A percentile compares a stretch with the other conserved stretches of the same genome.
These are phyloP conservation scores for Talaromyces stipitatus DNA, from an alignment of 495 filamentous ascomycete genomes.

Conservation along the genomic window DNA sequence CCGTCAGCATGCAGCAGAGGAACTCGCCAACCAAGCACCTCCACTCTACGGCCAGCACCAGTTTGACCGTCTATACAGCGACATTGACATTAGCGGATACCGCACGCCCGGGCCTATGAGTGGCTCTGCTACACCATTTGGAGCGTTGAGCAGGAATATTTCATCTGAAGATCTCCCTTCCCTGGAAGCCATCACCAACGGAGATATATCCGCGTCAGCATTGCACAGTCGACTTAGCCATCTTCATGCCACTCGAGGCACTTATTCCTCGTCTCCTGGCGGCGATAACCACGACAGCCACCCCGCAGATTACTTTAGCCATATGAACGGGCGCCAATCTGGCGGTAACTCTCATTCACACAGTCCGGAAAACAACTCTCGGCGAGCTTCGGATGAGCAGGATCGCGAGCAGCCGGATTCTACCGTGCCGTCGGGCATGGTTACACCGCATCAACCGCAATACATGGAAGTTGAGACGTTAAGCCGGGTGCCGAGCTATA, in stretches of 20 bases:
- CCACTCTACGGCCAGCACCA: slow-evolving; percentile 82
- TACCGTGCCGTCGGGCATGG: slow-evolving; percentile 37
- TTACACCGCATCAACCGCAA: slow-evolving; percentile 57
- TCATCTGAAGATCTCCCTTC: slow-evolving; percentile 73
- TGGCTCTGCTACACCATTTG: slow-evolving; percentile 68
- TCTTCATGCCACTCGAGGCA: slow-evolving; percentile 33
- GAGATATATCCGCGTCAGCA: slow-evolving; percentile 43
- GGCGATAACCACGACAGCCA: slow-evolving; percentile 5
- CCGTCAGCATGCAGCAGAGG: slow-evolving; percentile 24
- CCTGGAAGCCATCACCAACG: slow-evolving; percentile 48
- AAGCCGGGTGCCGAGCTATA: slow-evolving; percentile 73
- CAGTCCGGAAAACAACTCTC: slow-evolving; percentile 35
- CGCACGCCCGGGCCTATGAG: slow-evolving; percentile 67
- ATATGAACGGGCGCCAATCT: slow-evolving; percentile 12
- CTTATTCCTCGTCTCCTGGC: slow-evolving; percentile 11
- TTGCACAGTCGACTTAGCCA: slow-evolving; percentile 56
- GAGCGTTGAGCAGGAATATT: slow-evolving; percentile 62
- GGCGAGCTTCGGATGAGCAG: slow-evolving; percentile 55
- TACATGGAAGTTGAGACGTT: slow-evolving; percentile 54
- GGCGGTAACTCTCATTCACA: slow-evolving; percentile 22
- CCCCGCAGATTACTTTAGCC: slow-evolving; percentile 16
- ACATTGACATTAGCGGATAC: slow-evolving; percentile 67
- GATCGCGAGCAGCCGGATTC: slow-evolving; percentile 30
- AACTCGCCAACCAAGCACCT: slow-evolving; percentile 55
- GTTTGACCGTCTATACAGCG: slow-evolving; percentile 82